Base-by-base conservation (phyloP, 73 alveolate genomes). In the Tetrahymena thermophila region DNA sequence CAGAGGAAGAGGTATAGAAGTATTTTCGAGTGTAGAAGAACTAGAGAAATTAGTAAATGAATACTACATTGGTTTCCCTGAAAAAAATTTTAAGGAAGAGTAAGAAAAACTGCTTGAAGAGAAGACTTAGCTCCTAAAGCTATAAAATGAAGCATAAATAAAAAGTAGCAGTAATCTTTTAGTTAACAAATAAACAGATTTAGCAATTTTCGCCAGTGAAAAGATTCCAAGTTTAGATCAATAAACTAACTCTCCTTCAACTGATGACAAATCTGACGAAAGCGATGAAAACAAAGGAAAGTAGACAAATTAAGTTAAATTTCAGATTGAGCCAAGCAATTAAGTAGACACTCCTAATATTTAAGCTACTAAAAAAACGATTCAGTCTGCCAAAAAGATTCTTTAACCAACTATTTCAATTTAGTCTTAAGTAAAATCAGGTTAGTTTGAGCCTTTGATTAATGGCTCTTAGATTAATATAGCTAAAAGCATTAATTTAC, bases 1-100 rank as follows among this genome's bases (percentile, higher is more conserved):
- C 85, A 8, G 99, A 96, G 99, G 99, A 21, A 94, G 98, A 96
- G 99, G 99, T n/a, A 97, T 98, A 35, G 94, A 96, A 55, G 97
- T 97, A 10, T 97, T 98, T 95, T 94, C 94, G 56, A 96, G 95
- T 16, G 34, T 98, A 14, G 98, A 96, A 31, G 97, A 96, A 93
- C 94, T 98, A 5, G 94, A 93, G 31, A 89, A 35, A 34, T 56
- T 96, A 10, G 94, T 97, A 55, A 96, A 94, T 23, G 97, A 97
- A 40, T 85, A 85, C 96, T 96, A 89, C 35, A 94, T 93, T 8
- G 98, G 98, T 56, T 35, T 85, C 35, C 50, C 93, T 23, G 95
- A 95, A 35, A 85, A 95, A 31, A 34, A 94, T 85, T 94, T 94
- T 34, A 94, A 85, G 56, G 34, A 94, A 28, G 94, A 85, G 5